A percentile compares a stretch with the other conserved stretches of the same genome.
These are phyloP conservation scores for Apiotrichum brassicae DNA, from an alignment of 1,284 basidiomycete species.

Conservation along the genomic window DNA sequence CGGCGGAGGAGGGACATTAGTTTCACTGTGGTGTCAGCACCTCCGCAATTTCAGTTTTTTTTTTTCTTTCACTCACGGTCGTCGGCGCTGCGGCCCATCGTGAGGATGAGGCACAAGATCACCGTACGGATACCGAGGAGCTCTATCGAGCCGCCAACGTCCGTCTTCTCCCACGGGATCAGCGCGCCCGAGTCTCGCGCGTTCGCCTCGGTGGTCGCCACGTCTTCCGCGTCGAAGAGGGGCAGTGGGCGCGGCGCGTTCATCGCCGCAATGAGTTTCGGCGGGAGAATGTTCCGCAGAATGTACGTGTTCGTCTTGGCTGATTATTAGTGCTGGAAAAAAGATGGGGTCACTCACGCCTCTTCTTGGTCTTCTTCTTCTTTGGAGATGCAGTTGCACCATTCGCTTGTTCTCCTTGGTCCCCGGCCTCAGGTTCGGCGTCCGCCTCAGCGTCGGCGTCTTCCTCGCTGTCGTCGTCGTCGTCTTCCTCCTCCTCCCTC, in stretches of 20 bases:
- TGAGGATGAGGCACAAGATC: slow-evolving; percentile 41
- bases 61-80: slow-evolving; percentile 43
- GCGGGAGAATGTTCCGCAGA: slow-evolving; percentile 36
- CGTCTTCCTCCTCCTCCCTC: slow-evolving; percentile 16
- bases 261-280: slow-evolving; percentile 25
- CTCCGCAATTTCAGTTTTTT: too few relatives aligned
- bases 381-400: too few relatives aligned
- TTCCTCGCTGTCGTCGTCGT: slow-evolving; percentile 19
- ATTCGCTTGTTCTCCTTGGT: too few relatives aligned
- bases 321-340: background rate
- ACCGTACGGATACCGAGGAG: slow-evolving; percentile 41
- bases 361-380: slow-evolving; percentile 5
- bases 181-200: slow-evolving; percentile 37
- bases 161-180: slow-evolving; percentile 40
- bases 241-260: slow-evolving; percentile 26
- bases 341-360: slow-evolving; percentile 14
- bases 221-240: background rate
- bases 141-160: slow-evolving; percentile 21
- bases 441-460: slow-evolving; percentile 23
- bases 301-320: slow-evolving; percentile 29
- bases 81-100: slow-evolving; percentile 25
- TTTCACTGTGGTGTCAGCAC: slow-evolving; percentile 19
- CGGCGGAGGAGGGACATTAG: slow-evolving; percentile 32
- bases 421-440: slow-evolving; percentile 17
- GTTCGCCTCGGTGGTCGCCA: too few relatives aligned